Percentiles rank a stretch among this genome's conserved stretches.
Evolutionary conservation across 192 early-diverging fungal species (phyloP).

Genomic region (Gryganskiella cystojenkinii): DNA sequence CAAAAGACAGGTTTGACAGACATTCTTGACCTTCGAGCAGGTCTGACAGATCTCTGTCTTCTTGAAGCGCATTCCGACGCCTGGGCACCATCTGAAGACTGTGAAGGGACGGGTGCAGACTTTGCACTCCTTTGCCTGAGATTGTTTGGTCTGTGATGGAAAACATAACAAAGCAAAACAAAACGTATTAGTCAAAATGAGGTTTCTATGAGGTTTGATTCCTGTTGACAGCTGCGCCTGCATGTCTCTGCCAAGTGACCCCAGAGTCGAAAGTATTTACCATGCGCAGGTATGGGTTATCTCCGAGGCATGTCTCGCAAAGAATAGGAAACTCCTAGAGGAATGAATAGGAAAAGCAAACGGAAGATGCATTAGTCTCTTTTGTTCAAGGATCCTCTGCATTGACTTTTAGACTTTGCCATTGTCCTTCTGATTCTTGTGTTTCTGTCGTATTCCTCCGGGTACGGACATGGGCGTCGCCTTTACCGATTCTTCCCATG

Average conservation of each 20-base stretch:
- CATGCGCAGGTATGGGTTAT: constrained; percentile 99
- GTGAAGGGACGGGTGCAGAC: constrained; percentile 94
- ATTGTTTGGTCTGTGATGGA: constrained; percentile 70
- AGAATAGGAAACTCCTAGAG: constrained; percentile 83
- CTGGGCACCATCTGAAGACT: constrained; percentile 96
- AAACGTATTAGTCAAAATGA: background rate
- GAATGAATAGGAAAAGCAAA: constrained; percentile 9
- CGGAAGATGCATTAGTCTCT: background rate
- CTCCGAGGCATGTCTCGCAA: constrained; percentile 97
- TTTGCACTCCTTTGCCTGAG: constrained; percentile 82
- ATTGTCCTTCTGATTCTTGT: too few species aligned
- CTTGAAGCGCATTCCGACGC: constrained; percentile 94
- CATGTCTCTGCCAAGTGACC: background rate
- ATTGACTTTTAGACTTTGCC: background rate
- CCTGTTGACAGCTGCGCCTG: background rate
- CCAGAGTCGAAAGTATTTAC: constrained; percentile 58
- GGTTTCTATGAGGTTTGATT: background rate
- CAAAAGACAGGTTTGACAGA: constrained; percentile 96
- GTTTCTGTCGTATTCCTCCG: too few species aligned
- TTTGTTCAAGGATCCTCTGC: background rate
- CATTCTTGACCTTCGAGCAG: constrained; percentile 98
- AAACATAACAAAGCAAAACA: background rate
- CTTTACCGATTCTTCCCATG: constrained; percentile 69
- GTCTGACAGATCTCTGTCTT: constrained; percentile 99
- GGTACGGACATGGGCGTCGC: background rate